Conservation (phyloP, 2,329 filamentous ascomycete species). For the Fusarium sp. region DNA sequence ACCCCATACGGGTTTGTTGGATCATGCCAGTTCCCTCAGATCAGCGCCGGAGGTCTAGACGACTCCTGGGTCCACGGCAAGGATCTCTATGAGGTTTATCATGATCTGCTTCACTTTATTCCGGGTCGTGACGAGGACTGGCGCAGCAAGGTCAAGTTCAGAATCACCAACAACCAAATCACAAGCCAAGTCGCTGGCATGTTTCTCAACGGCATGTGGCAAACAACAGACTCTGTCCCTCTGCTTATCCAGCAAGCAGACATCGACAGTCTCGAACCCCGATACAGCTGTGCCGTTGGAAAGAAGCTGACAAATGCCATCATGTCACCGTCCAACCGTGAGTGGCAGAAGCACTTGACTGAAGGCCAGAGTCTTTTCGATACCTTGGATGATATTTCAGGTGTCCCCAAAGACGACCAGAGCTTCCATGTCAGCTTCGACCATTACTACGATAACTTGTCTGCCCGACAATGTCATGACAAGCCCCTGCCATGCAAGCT, state of each 20-base stretch:
- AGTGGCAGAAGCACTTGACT: conserved; percentile 74
- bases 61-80: conserved; percentile 81
- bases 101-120: conserved; percentile 75
- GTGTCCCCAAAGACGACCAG: conserved; percentile 64
- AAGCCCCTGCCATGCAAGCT: conserved; percentile 78
- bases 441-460: conserved; percentile 88
- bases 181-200: conserved; percentile 84
- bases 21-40: conserved; percentile 84
- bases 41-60: conserved; percentile 76
- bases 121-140: conserved; percentile 61
- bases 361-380: conserved; percentile 66
- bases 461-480: conserved; percentile 79
- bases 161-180: conserved; percentile 85
- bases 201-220: conserved; percentile 78
- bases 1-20: conserved; percentile 74
- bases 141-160: conserved; percentile 65
- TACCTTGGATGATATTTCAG: conserved; percentile 75
- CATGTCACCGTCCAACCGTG: conserved; percentile 54
- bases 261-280: conserved; percentile 80
- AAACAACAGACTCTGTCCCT: conserved; percentile 54
- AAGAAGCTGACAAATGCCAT: conserved; percentile 56
- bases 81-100: conserved; percentile 83
- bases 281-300: conserved; percentile 73
- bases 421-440: conserved; percentile 80
- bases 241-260: conserved; percentile 62